Conservation (phyloP, 2,329 filamentous ascomycete species). For the Celoporthe dispersa region DNA sequence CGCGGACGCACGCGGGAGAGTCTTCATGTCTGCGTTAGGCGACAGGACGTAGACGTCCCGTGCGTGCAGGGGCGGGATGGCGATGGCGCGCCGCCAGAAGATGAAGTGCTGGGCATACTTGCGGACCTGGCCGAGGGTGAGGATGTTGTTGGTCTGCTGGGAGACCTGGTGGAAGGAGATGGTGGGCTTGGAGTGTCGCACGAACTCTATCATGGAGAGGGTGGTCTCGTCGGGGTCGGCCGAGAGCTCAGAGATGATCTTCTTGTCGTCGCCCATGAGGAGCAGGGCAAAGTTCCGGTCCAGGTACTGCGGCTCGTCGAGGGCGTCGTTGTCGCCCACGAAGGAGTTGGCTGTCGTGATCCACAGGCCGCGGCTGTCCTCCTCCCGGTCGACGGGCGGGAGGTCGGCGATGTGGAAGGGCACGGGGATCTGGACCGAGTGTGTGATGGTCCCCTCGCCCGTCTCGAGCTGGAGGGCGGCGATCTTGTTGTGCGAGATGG, state of each 20-base stretch:
- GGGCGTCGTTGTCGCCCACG: constrained; percentile 66
- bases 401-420: constrained; percentile 75
- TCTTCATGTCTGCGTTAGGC: constrained; percentile 80
- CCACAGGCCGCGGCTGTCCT: constrained; percentile 77
- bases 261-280: constrained; percentile 80
- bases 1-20: constrained; percentile 69
- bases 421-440: constrained; percentile 67
- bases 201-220: constrained; percentile 79
- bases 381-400: constrained; percentile 65
- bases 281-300: constrained; percentile 88
- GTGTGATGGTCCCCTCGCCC: constrained; percentile 59
- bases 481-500: constrained; percentile 83
- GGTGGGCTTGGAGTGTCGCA: constrained; percentile 72
- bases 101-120: constrained; percentile 91
- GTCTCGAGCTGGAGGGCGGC: constrained; percentile 79
- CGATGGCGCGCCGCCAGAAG: constrained; percentile 91
- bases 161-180: constrained; percentile 73
- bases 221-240: constrained; percentile 77
- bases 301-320: constrained; percentile 67
- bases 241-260: constrained; percentile 74
- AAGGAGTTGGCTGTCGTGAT: constrained; percentile 84
- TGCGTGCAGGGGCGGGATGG: constrained; percentile 87
- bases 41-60: constrained; percentile 91
- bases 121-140: constrained; percentile 80
- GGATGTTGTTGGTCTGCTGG: constrained; percentile 62